Conservation (phyloP, 2,329 filamentous ascomycete species). For the Sclerotiophoma versabilis region DNA sequence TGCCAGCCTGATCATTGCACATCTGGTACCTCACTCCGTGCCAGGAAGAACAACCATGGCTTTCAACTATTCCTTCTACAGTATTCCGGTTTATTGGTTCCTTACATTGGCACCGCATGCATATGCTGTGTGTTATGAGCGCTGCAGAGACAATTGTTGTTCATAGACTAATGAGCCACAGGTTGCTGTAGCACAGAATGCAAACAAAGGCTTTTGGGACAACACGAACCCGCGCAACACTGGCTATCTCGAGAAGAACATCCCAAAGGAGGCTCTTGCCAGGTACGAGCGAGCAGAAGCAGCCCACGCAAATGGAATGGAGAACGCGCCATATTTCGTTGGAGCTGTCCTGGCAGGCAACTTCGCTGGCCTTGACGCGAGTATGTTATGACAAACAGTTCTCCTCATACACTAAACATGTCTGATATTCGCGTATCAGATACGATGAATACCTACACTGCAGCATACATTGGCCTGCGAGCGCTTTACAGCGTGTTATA, state of each 20-base stretch:
- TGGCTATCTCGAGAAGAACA: conserved; percentile 36
- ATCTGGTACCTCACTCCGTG: no score
- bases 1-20: no score
- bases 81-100: conserved; percentile 35
- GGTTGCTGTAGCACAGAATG: conserved; percentile 9
- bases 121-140: conserved; percentile 24
- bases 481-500: conserved; percentile 33
- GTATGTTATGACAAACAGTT: conserved; percentile 12
- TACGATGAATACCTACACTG: conserved; percentile 29
- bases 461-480: conserved; percentile 25
- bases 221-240: conserved; percentile 52
- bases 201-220: conserved; percentile 47
- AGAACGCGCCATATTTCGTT: conserved; percentile 56
- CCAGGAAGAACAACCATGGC: no score
- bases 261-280: conserved; percentile 41
- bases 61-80: conserved; percentile 36
- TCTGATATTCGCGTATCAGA: conserved; percentile 9
- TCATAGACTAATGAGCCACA: neutral
- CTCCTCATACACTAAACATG: neutral
- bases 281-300: conserved; percentile 54
- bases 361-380: conserved; percentile 41
- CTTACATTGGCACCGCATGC: conserved; percentile 30
- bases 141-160: neutral
- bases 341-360: conserved; percentile 54
- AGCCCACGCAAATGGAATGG: conserved; percentile 55